These are phyloP conservation scores for Lachancea nothofagi DNA, from an alignment of 805 yeast genomes.

Conservation along the genomic window DNA sequence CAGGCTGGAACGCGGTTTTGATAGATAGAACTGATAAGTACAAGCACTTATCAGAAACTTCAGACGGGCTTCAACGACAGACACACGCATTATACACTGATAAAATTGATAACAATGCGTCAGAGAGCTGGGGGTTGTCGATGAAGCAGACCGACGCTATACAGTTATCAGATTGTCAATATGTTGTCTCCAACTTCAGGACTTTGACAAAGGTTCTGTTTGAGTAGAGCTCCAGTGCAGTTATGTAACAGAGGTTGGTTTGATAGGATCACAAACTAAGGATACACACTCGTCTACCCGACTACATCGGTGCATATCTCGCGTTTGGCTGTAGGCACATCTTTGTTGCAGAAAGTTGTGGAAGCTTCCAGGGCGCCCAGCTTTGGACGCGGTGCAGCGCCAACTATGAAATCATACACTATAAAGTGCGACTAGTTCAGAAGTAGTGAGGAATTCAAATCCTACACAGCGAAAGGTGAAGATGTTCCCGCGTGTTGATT, in stretches of 20 bases:
- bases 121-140: constrained; percentile 19
- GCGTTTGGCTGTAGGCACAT: too few species aligned
- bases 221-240: neutral
- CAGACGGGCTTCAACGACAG: constrained; percentile 9
- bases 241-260: neutral
- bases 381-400: too few species aligned
- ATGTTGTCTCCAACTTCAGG: constrained; percentile 24
- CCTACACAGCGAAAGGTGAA: too few species aligned
- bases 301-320: too few species aligned
- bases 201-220: constrained; percentile 15
- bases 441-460: too few species aligned
- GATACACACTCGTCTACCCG: too few species aligned
- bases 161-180: constrained; percentile 17
- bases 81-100: constrained; percentile 24
- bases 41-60: constrained; percentile 19
- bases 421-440: too few species aligned
- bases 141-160: constrained; percentile 16
- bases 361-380: too few species aligned
- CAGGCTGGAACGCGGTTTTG: constrained; percentile 60
- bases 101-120: constrained; percentile 24
- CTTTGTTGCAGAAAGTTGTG: too few species aligned
- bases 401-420: too few species aligned
- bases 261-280: neutral
- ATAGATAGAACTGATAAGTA: constrained; percentile 42
- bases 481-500: too few species aligned